Evolutionary conservation across 2,329 filamentous ascomycete species (phyloP), one percentile per base, ranked within the genome.

Genomic region (Aspergillus flavus): DNA sequence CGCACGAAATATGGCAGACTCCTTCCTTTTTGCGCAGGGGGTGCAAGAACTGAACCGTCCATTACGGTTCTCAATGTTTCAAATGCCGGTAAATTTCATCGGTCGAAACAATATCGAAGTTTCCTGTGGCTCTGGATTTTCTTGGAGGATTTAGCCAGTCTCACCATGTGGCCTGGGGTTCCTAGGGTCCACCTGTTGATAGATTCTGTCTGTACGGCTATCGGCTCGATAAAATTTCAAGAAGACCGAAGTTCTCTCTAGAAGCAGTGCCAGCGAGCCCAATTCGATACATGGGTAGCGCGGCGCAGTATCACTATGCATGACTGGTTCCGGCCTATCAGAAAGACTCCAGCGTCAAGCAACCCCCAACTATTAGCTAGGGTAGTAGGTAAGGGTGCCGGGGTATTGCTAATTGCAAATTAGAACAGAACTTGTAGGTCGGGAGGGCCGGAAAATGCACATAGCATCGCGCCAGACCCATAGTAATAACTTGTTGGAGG

Each of bases 391-490:
- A 52, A 65, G 54, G 61, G 48, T 63, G 61, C 32, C 62, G 58
- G 61, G 59, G 34, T 34, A 55, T 62, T 60, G 61, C 64, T 55
- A 57, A 53, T 62, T 65, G 60, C 56, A 63, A 66, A 66, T 61
- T 69, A 66, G 63, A 66, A 63, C 63, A 64, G 61, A 59, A 52
- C 50, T 53, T 66, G 67, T 66, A 64, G 60, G 64, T 63, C 64
- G 63, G 64, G 58, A 65, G 65, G 66, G 63, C 69, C 67, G 64
- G 68, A 69, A 68, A 61, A 62, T 61, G 67, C 66, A 58, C 66
- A 70, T 72, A 65, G 65, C 68, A 68, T 52, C 14, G 48, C 48
- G 48, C 48, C 64, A 64, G 66, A 65, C 66, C 67, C 64, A 70
- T 70, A 63, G 61, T 63, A 70, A 66, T 70, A 69, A 63, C 64